Evolutionary conservation across 441 rosid species (phyloP).

Genomic region (Gossypium davidsonii): DNA sequence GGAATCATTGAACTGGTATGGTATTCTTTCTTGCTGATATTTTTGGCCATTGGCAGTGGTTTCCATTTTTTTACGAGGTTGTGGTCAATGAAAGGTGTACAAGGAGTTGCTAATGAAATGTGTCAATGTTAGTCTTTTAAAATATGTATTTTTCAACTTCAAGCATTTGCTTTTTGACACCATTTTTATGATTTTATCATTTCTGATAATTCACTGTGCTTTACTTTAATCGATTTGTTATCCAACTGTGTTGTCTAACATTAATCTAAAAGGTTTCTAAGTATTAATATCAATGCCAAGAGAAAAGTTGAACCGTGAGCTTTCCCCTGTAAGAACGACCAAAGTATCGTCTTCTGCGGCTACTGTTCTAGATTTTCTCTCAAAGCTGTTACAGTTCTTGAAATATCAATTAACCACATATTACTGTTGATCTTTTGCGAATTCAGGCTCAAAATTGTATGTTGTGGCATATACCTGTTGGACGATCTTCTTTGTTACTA

Average conservation of each 20-base stretch:
- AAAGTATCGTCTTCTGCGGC: not conserved
- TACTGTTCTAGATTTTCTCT: not conserved
- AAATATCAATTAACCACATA: not conserved
- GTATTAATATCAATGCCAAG: not conserved
- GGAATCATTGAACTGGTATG: conserved; percentile 28
- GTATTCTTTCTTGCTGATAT: conserved; percentile 18
- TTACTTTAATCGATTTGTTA: not conserved
- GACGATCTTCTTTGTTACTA: not conserved
- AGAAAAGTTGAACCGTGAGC: not conserved
- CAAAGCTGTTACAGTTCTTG: not conserved
- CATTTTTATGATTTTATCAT: not conserved
- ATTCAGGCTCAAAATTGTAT: not conserved
- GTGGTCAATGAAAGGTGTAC: conserved; percentile 14
- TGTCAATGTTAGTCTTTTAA: not conserved
- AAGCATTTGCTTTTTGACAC: conserved; percentile 15
- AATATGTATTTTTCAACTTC: conserved; percentile 22
- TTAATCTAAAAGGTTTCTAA: not conserved
- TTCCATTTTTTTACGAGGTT: conserved; percentile 6
- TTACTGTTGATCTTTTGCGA: not conserved
- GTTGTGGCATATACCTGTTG: not conserved
- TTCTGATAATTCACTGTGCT: conserved; percentile 1
- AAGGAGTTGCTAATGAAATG: conserved; percentile 8
- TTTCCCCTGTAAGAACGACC: not conserved
- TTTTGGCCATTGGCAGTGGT: conserved; percentile 19
- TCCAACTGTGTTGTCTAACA: not conserved